A percentile compares a stretch with the other conserved stretches of the same genome.
These are phyloP conservation scores for Rhexocercosporidium sp. DNA, from an alignment of 2,329 filamentous ascomycete genomes.

Conservation along the genomic window DNA sequence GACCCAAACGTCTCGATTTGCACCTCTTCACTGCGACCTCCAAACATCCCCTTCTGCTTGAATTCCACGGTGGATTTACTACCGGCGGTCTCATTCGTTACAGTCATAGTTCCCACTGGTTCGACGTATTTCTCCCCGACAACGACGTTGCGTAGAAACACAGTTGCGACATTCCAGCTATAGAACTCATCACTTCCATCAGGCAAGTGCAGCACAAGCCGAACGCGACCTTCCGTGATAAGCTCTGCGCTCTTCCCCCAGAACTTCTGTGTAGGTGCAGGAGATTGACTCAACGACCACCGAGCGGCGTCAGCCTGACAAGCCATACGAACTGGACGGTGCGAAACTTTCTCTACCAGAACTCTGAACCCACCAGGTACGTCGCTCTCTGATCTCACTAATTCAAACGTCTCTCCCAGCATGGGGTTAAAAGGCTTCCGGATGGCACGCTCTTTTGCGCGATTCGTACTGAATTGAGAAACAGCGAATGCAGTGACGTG, in stretches of 20 bases:
- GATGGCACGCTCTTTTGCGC: constrained; percentile 88
- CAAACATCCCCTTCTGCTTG: constrained; percentile 96
- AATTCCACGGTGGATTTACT: constrained; percentile 88
- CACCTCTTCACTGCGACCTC: constrained; percentile 90
- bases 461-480: constrained; percentile 79
- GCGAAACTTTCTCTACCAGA: constrained; percentile 93
- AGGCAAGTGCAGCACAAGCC: constrained; percentile 70
- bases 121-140: constrained; percentile 98
- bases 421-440: constrained; percentile 98
- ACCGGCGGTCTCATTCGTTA: constrained; percentile 83
- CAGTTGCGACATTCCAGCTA: constrained; percentile 86
- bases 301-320: constrained; percentile 86
- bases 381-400: constrained; percentile 82
- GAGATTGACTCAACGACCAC: constrained; percentile 89
- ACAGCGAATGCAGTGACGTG: constrained; percentile 91
- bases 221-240: constrained; percentile 86
- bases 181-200: constrained; percentile 80
- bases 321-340: constrained; percentile 89
- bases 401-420: constrained; percentile 93
- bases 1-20: constrained; percentile 73
- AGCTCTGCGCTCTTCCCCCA: constrained; percentile 98
- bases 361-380: constrained; percentile 79
- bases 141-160: constrained; percentile 93
- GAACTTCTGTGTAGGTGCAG: constrained; percentile 92
- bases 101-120: constrained; percentile 86